These are phyloP conservation scores for Cicer yamashitae DNA, from an alignment of 306 rosid genomes.

Conservation along the genomic window DNA sequence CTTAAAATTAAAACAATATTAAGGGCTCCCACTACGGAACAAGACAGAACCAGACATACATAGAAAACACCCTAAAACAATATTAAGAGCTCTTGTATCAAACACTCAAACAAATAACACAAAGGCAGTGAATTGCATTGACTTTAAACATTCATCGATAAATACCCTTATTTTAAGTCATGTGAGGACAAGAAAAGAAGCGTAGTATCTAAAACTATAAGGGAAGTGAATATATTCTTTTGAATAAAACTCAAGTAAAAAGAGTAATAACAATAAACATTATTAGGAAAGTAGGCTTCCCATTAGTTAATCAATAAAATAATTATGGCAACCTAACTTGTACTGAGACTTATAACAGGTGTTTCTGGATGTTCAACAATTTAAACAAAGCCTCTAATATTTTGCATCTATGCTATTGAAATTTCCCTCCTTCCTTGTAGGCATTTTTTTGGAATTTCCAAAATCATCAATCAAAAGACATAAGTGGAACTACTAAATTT, in stretches of 20 bases:
- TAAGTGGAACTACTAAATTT: slow-evolving; percentile 30
- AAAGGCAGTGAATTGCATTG: not conserved
- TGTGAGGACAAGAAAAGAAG: not conserved
- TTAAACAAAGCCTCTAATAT: slow-evolving; percentile 20
- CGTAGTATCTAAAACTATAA: slow-evolving; percentile 3
- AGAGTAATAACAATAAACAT: not conserved
- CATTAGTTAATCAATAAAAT: slow-evolving; percentile 15
- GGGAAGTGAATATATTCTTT: not conserved
- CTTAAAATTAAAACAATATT: too few species aligned
- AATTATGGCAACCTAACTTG: slow-evolving; percentile 37
- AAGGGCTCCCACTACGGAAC: too few species aligned
- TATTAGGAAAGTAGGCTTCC: slow-evolving; percentile 4
- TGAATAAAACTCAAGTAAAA: not conserved
- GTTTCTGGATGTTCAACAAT: slow-evolving; percentile 16
- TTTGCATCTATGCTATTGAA: slow-evolving; percentile 26
- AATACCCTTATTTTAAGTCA: not conserved
- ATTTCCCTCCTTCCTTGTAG: slow-evolving; percentile 35
- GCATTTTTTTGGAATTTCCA: slow-evolving; percentile 34
- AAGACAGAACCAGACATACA: too few species aligned
- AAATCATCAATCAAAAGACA: slow-evolving; percentile 25
- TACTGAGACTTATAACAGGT: slow-evolving; percentile 14
- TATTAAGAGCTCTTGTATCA: too few species aligned
- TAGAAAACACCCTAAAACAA: too few species aligned
- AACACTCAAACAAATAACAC: not conserved
- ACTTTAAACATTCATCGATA: not conserved